These are phyloP conservation scores for Rhynchosporium graminicola DNA, from an alignment of 2,329 filamentous ascomycete species.

Conservation along the genomic window DNA sequence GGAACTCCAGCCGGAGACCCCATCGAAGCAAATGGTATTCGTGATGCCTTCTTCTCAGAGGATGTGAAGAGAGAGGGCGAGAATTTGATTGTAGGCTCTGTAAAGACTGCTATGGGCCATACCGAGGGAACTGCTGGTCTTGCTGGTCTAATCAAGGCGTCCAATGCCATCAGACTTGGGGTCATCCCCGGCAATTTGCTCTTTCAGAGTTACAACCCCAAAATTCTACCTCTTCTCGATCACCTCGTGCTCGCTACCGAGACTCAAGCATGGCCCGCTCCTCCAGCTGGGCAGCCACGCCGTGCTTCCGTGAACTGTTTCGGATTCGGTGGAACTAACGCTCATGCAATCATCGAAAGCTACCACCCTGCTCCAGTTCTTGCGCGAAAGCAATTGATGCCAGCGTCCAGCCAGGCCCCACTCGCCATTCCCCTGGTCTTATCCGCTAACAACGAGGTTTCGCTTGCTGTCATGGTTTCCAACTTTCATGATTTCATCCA, in stretches of 20 bases:
- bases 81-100: conserved; percentile 25
- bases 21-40: conserved; percentile 23
- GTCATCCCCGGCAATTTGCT: conserved; percentile 40
- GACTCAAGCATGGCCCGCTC: conserved; percentile 26
- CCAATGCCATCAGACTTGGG: conserved; percentile 38
- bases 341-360: conserved; percentile 38
- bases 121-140: conserved; percentile 33
- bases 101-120: conserved; percentile 39
- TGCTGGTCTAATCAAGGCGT: conserved; percentile 33
- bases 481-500: conserved; percentile 20
- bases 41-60: conserved; percentile 21
- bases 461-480: conserved; percentile 18
- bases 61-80: conserved; percentile 14
- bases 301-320: conserved; percentile 36
- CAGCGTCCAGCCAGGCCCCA: conserved; percentile 14
- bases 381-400: conserved; percentile 46
- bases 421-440: conserved; percentile 19
- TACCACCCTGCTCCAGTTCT: conserved; percentile 53
- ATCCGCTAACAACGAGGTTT: conserved; percentile 21
- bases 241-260: conserved; percentile 21
- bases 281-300: conserved; percentile 20
- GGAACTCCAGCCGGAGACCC: conserved; percentile 34
- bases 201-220: conserved; percentile 26
- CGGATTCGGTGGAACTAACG: conserved; percentile 36
- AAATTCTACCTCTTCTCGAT: conserved; percentile 32